These are phyloP conservation scores for Ormosia emarginata DNA, from an alignment of 306 rosid genomes.

Conservation along the genomic window DNA sequence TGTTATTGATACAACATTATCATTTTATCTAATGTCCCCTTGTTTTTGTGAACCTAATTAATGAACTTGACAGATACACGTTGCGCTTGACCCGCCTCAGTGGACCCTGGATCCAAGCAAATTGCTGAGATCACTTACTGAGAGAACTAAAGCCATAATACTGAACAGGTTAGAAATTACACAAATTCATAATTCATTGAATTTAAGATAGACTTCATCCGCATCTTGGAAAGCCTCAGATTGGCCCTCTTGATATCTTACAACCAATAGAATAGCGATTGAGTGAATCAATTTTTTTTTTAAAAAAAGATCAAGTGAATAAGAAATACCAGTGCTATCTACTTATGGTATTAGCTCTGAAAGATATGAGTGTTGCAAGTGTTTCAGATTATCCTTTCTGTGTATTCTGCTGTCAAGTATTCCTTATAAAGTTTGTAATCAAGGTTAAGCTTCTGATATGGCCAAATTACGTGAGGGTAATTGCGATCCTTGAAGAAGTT, in stretches of 20 bases:
- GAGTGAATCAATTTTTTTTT: neutral
- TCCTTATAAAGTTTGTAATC: neutral
- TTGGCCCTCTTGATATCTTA: neutral
- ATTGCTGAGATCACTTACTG: slow-evolving; percentile 52
- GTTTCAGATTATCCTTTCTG: neutral
- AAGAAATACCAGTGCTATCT: neutral
- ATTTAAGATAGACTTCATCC: neutral
- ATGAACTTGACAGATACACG: slow-evolving; percentile 48
- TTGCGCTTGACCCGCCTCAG: slow-evolving; percentile 74
- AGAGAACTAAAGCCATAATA: slow-evolving; percentile 72
- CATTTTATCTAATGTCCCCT: neutral
- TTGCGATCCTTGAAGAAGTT: neutral
- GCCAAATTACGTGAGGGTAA: neutral
- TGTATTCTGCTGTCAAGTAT: neutral
- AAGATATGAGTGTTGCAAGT: neutral
- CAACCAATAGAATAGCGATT: slow-evolving; percentile 5
- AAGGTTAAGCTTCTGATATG: neutral
- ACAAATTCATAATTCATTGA: neutral
- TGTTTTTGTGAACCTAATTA: slow-evolving; percentile 15
- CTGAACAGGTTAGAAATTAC: slow-evolving; percentile 64
- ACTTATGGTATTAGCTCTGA: neutral
- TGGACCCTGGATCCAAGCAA: slow-evolving; percentile 72
- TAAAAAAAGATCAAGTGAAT: neutral
- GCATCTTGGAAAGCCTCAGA: neutral
- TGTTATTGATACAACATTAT: neutral